phyloP scores from a whole-genome alignment of 805 yeast species.

The Kodamaea nitidulidarum region DNA sequence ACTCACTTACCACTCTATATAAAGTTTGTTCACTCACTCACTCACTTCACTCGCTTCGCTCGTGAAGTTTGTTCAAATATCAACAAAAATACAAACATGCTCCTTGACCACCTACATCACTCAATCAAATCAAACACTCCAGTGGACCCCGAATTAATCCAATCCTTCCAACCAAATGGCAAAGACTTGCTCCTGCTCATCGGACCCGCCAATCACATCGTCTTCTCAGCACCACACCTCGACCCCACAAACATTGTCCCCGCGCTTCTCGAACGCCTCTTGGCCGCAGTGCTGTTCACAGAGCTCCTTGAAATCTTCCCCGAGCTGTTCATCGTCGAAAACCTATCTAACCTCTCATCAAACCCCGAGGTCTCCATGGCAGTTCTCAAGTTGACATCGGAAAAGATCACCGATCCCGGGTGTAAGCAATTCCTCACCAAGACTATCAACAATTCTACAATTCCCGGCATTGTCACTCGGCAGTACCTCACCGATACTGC shows the following conservation, averaged over 20 bases:
- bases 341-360: background rate
- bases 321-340: background rate
- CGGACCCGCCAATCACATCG: background rate
- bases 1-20: too few species aligned
- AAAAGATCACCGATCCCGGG: background rate
- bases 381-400: background rate
- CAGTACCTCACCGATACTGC: constrained; percentile 7
- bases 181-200: background rate
- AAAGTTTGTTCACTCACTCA: too few species aligned
- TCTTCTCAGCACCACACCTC: background rate
- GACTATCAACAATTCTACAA: background rate
- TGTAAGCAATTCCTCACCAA: background rate
- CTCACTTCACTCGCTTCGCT: too few species aligned
- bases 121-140: background rate
- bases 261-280: background rate
- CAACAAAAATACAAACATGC: too few species aligned
- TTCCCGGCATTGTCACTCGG: background rate
- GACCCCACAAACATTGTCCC: background rate
- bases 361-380: background rate
- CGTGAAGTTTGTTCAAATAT: too few species aligned
- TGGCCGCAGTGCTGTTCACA: constrained; percentile 1
- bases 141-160: background rate
- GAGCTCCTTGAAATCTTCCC: background rate
- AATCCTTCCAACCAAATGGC: background rate
- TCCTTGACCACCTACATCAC: background rate